Conservation (phyloP, 2,329 filamentous ascomycete genomes). For the Colletotrichum graminicola region DNA sequence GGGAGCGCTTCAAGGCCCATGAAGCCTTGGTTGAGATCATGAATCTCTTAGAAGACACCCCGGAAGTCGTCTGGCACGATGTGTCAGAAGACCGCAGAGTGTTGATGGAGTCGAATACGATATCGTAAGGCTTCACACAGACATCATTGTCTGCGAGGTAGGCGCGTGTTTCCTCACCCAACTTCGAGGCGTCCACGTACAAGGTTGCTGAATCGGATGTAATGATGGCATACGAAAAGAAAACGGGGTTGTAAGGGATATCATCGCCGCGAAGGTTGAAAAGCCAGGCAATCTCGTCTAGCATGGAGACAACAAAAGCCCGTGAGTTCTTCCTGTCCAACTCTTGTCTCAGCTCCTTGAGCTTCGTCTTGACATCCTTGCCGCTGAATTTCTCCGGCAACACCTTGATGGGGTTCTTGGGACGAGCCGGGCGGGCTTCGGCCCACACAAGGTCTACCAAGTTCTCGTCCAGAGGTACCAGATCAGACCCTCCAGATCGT, state of each 20-base stretch:
- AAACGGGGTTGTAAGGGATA: constrained; percentile 97
- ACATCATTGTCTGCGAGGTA: constrained; percentile 80
- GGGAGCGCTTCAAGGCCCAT: constrained; percentile 88
- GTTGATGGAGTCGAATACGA: constrained; percentile 83
- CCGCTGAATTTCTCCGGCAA: constrained; percentile 81
- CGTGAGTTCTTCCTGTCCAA: constrained; percentile 89
- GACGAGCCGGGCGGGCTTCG: constrained; percentile 76
- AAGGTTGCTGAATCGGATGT: constrained; percentile 82
- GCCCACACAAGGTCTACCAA: constrained; percentile 94
- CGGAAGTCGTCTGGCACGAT: constrained; percentile 43
- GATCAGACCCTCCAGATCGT: constrained; percentile 83
- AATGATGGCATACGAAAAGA: constrained; percentile 95
- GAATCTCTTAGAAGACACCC: constrained; percentile 70
- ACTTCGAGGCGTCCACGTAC: constrained; percentile 85
- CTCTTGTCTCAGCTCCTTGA: constrained; percentile 89
- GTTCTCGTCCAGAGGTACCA: constrained; percentile 83
- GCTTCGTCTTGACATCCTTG: constrained; percentile 84
- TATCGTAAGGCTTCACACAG: constrained; percentile 82
- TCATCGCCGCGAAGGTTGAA: constrained; percentile 96
- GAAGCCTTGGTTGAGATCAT: constrained; percentile 90
- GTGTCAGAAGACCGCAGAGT: constrained; percentile 59
- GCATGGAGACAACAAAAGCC: constrained; percentile 91
- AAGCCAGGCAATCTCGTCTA: constrained; percentile 98
- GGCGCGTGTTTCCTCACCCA: constrained; percentile 74
- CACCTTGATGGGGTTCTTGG: constrained; percentile 80